A percentile compares a stretch with the other conserved stretches of the same genome.
Conservation (phyloP, 2,329 filamentous ascomycete species). For the Aspergillus aculeatinus region DNA sequence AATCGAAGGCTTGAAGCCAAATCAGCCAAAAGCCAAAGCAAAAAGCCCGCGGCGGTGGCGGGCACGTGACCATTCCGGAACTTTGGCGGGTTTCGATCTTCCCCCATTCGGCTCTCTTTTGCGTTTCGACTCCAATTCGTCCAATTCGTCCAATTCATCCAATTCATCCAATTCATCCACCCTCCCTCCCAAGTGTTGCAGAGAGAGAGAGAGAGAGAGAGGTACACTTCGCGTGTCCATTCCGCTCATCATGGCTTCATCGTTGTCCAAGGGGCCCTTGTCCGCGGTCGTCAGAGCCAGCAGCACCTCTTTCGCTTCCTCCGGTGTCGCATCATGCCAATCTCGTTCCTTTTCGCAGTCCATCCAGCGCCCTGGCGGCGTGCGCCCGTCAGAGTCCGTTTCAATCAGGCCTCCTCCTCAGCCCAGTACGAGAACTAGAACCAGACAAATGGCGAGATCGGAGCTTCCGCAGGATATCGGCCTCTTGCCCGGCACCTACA, state of each 20-base stretch:
- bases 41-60: conserved; percentile 6
- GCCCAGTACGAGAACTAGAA: conserved; percentile 40
- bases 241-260: conserved; percentile 33
- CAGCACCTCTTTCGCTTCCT: conserved; percentile 13
- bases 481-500: conserved; percentile 45
- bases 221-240: conserved; percentile 11
- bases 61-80: conserved; percentile 8
- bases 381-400: conserved; percentile 22
- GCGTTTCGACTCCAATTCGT: neutral
- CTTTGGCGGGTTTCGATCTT: conserved; percentile 21
- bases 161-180: no score
- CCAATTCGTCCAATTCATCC: no score
- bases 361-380: conserved; percentile 18
- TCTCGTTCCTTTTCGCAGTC: conserved; percentile 39
- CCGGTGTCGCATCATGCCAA: conserved; percentile 23
- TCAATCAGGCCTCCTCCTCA: conserved; percentile 32
- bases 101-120: neutral
- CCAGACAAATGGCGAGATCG: conserved; percentile 31
- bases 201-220: neutral
- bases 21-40: conserved; percentile 1
- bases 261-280: conserved; percentile 26
- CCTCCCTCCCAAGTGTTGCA: neutral
- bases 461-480: conserved; percentile 47
- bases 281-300: conserved; percentile 20
- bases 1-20: neutral